Conservation (phyloP, 805 yeast species). For the Wickerhamomyces alni region DNA sequence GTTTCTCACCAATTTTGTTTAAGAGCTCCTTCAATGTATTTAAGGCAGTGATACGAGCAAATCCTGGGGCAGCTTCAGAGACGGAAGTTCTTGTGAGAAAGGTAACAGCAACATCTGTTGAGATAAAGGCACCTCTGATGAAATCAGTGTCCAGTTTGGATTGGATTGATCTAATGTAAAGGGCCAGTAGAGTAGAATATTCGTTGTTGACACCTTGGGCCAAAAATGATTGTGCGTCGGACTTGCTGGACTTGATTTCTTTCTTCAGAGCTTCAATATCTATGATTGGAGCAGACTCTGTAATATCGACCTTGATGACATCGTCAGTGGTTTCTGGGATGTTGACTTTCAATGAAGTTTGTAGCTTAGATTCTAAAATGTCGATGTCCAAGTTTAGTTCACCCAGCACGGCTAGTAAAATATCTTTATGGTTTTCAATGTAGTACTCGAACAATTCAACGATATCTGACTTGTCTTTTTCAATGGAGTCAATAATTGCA, state of each 20-base stretch:
- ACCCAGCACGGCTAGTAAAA: constrained; percentile 33
- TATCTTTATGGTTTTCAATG: constrained; percentile 28
- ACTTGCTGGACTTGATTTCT: constrained; percentile 10
- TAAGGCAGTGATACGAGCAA: constrained; percentile 47
- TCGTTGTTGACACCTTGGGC: constrained; percentile 28
- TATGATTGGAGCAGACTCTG: constrained; percentile 10
- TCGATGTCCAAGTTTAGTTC: constrained; percentile 33
- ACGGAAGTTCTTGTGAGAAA: constrained; percentile 53
- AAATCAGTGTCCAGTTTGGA: constrained; percentile 19
- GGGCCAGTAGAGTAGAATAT: constrained; percentile 35
- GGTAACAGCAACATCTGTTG: constrained; percentile 42
- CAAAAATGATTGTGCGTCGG: constrained; percentile 30
- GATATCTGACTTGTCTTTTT: constrained; percentile 32
- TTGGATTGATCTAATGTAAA: constrained; percentile 40
- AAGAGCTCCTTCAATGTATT: constrained; percentile 30
- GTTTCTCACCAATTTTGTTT: constrained; percentile 29
- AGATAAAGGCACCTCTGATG: constrained; percentile 29
- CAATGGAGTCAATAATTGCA: constrained; percentile 27
- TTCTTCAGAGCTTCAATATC: constrained; percentile 12
- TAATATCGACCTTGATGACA: constrained; percentile 1
- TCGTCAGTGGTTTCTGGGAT: constrained; percentile 26
- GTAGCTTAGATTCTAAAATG: constrained; percentile 57
- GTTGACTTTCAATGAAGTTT: constrained; percentile 45
- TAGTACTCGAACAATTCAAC: constrained; percentile 35
- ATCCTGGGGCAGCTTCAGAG: constrained; percentile 53